phyloP scores from a whole-genome alignment of 2,329 filamentous ascomycete species.

The Cadophora gregata region DNA sequence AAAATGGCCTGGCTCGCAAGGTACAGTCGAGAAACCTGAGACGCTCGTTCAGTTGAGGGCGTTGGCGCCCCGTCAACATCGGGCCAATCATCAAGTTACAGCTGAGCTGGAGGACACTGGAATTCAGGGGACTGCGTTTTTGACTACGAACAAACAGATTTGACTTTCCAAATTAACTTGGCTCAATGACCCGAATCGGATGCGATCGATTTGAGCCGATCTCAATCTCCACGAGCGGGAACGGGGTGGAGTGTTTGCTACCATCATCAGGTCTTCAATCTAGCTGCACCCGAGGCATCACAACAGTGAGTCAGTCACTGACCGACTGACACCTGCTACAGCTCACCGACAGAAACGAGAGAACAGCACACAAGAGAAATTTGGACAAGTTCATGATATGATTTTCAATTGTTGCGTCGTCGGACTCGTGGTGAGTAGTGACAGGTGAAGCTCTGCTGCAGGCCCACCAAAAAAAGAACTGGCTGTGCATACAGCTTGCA shows the following conservation, averaged over 20 bases:
- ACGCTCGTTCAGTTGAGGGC: not conserved
- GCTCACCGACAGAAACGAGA: not conserved
- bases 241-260: not conserved
- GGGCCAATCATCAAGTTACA: not conserved
- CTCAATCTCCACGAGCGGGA: not conserved
- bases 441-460: conserved; percentile 11
- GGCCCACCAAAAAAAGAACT: conserved; percentile 17
- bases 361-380: not conserved
- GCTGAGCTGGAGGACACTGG: not conserved
- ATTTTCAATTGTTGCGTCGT: not conserved
- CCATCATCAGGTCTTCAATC: conserved; percentile 12
- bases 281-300: conserved; percentile 3
- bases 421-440: conserved; percentile 18
- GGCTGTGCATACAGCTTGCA: conserved; percentile 25
- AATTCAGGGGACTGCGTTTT: not conserved
- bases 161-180: too few relatives aligned
- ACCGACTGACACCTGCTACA: not conserved
- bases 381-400: not conserved
- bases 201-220: not conserved
- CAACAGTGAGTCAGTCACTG: not conserved
- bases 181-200: not conserved
- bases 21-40: not conserved
- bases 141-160: not conserved
- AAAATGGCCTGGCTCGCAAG: not conserved
- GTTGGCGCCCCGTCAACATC: not conserved